Conservation (phyloP, 495 filamentous ascomycete species). For the Rhizodiscina lignyota region DNA sequence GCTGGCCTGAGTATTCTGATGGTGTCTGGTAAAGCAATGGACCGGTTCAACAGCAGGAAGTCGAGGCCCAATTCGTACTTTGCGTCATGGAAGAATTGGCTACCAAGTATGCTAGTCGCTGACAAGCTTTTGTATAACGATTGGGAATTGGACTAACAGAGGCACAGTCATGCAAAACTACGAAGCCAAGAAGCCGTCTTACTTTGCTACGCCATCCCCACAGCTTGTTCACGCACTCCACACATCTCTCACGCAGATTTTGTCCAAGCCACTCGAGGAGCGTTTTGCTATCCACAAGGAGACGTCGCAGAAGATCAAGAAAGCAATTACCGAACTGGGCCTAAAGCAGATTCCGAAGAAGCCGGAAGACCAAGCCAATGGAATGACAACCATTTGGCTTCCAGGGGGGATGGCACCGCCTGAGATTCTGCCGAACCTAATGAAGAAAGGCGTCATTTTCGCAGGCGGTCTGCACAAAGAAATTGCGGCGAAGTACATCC, state of each 20-base stretch:
- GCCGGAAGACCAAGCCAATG: conserved; percentile 82
- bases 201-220: conserved; percentile 92
- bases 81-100: conserved; percentile 90
- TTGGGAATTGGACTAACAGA: conserved; percentile 4
- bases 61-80: conserved; percentile 75
- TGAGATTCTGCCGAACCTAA: conserved; percentile 68
- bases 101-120: conserved; percentile 51
- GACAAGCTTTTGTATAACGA: background rate
- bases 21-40: conserved; percentile 78
- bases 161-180: conserved; percentile 84
- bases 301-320: conserved; percentile 69
- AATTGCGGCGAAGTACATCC: conserved; percentile 52
- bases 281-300: conserved; percentile 65
- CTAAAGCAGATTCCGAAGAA: conserved; percentile 71
- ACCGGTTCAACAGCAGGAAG: conserved; percentile 61
- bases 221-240: conserved; percentile 90
- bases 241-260: conserved; percentile 79
- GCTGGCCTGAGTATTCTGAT: conserved; percentile 87
- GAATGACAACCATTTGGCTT: conserved; percentile 94
- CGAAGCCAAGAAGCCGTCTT: conserved; percentile 89
- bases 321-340: conserved; percentile 58
- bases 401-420: conserved; percentile 65
- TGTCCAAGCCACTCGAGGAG: conserved; percentile 55
- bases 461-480: conserved; percentile 90
- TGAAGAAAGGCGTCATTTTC: conserved; percentile 85